Percentiles rank a stretch among this genome's conserved stretches.
Evolutionary conservation across 176 grass and related monocot genomes (phyloP).

Genomic region (Hordeum vulgare): MorexV3_pseudomolecules_assembly NC_058522.1:551823741-551824240

Average conservation of each 20-base stretch:
- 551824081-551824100: conserved; percentile 11
- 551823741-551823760: conserved; percentile 3
- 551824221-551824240: conserved; percentile 46
- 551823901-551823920: neutral
- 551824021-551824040: conserved; percentile 44
- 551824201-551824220: conserved; percentile 38
- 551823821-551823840: neutral
- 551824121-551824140: conserved; percentile 15
- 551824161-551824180: conserved; percentile 21
- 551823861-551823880: neutral
- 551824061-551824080: conserved; percentile 27
- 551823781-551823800: neutral
- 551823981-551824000: neutral
- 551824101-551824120: conserved; percentile 42
- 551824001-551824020: conserved; percentile 20
- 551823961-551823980: conserved; percentile 3
- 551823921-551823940: conserved; percentile 7
- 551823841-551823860: neutral
- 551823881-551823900: neutral
- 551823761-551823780: conserved; percentile 4
- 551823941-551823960: neutral
- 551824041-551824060: conserved; percentile 25
- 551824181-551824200: neutral
- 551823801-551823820: neutral
- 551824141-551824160: conserved; percentile 23